Evolutionary conservation across 2,329 filamentous ascomycete species (phyloP), one percentile per base, ranked within the genome.

Genomic region (Rosellinia necatrix): DNA sequence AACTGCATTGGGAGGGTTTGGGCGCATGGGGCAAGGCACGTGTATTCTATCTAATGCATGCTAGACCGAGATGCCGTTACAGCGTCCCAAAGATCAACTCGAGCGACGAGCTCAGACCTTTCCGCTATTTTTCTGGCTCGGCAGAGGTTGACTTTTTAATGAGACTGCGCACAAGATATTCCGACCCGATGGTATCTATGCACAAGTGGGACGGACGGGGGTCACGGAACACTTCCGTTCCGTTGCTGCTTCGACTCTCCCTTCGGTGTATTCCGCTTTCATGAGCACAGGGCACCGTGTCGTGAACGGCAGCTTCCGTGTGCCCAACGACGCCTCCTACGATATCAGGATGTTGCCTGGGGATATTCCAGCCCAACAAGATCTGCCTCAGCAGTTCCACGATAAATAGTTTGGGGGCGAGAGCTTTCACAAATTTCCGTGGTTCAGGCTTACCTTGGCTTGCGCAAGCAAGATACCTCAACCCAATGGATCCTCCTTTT

Each of bases 21-120:
- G 64, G 54, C 54, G 61, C 61, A 56, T 44, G 32, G 41, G 30
- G 42, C 43, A 47, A 46, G 37, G 17, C 49, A 59, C 17, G 17
- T 56, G 56, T 61, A 56, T 19, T 51, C 49, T 52, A 58, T 40
- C 44, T 40, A 3, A 42, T 43, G 43, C 42, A 65, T 41, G 55
- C 61, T 64, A 64, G 58, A 62, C 60, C 49, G 48, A 56, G 53
- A 56, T 46, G 56, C 53, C 37, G 21, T 49, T 42, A 50, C 52
- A 42, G 51, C 59, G 42, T 29, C 25, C 38, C 44, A 34, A 42
- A 49, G n/a, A 25, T 32, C 30, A 34, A 34, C 24, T 41, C 44
- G n/a, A 40, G 34, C 24, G 15, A 22, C 24, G 10, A 22, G 22
- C 19, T 21, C 29, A 2, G 49, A 50, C 21, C 12, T 34, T 46